Percentiles rank a stretch among this genome's conserved stretches.
These are phyloP conservation scores for Effrenium voratum DNA, from an alignment of 73 alveolate species.

Conservation along the genomic window DNA sequence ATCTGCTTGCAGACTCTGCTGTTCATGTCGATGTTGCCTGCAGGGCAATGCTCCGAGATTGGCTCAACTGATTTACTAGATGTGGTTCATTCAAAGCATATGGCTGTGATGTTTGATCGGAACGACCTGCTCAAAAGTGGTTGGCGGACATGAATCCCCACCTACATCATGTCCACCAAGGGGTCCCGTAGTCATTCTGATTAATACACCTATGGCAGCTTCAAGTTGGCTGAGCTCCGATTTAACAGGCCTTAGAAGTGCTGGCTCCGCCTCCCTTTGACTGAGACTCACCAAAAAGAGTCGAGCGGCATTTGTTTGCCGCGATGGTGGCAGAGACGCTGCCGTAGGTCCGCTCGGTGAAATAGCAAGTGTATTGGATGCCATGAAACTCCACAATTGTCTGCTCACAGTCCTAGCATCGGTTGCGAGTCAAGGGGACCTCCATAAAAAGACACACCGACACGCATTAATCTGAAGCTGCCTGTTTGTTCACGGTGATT, in stretches of 20 bases:
- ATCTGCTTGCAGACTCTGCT: conserved; percentile 43
- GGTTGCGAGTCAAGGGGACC: neutral
- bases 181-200: no score
- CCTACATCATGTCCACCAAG: no score
- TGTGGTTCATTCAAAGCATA: no score
- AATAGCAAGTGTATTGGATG: conserved; percentile 47
- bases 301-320: conserved; percentile 32
- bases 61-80: no score
- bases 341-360: conserved; percentile 25
- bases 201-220: no score
- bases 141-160: no score
- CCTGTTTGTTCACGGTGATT: neutral
- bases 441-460: neutral
- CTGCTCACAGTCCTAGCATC: conserved; percentile 36
- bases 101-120: no score
- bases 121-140: no score
- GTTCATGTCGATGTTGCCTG: conserved; percentile 57
- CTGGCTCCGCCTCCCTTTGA: neutral
- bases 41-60: no score
- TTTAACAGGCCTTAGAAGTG: neutral
- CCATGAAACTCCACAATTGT: conserved; percentile 78
- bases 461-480: no score
- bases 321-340: conserved; percentile 27
- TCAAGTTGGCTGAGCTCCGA: no score
- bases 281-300: neutral